phyloP scores from a whole-genome alignment of 2,329 filamentous ascomycete species.

The Aspergillus ochraceus region DNA sequence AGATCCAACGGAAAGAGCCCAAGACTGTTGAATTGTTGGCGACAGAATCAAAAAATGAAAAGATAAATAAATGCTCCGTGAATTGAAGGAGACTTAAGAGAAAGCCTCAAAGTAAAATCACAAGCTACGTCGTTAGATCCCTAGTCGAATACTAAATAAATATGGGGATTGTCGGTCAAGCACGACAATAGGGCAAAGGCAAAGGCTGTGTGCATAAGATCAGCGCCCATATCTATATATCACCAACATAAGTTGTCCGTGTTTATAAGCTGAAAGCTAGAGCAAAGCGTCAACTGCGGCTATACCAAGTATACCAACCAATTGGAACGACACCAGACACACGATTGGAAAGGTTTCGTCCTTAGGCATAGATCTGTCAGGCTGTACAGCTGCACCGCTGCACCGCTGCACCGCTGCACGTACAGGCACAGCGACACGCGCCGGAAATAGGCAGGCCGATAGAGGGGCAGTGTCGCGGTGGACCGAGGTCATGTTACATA shows the following conservation, averaged over 20 bases:
- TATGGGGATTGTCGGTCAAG: constrained; percentile 4
- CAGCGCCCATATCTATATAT: neutral
- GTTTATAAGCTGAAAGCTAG: neutral
- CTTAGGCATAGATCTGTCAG: too few species aligned
- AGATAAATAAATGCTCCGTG: too few species aligned
- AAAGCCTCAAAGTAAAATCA: neutral
- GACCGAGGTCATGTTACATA: too few species aligned
- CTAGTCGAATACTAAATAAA: neutral
- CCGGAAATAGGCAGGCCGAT: neutral
- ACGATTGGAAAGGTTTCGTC: too few species aligned
- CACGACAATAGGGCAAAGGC: neutral
- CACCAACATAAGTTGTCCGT: neutral
- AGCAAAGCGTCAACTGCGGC: neutral
- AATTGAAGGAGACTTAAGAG: too few species aligned
- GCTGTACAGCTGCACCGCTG: too few species aligned
- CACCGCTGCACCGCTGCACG: too few species aligned
- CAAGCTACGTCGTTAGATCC: neutral
- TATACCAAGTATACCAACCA: neutral
- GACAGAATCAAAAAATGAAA: neutral
- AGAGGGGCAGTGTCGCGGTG: neutral
- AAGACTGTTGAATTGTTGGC: neutral
- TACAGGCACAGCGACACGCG: too few species aligned
- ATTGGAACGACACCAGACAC: neutral
- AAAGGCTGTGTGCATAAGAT: neutral
- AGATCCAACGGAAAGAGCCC: neutral